Conservation (phyloP, 148 eudicot genomes). For the Cornus kousa region DNA sequence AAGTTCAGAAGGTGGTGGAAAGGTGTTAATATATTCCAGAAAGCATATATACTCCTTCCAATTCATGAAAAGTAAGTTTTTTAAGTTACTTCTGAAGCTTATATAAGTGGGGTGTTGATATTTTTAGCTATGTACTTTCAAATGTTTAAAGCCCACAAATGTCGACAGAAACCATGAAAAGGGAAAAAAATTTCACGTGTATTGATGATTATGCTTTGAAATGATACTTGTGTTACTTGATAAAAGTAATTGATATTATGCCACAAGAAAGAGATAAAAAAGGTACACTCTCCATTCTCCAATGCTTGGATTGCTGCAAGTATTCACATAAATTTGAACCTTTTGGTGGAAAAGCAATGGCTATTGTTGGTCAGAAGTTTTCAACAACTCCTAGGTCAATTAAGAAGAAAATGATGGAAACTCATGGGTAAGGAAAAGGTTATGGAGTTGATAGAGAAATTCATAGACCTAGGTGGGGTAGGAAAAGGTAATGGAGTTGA, state of each 20-base stretch:
- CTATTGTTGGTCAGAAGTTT: too few relatives aligned
- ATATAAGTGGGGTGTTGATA: not conserved
- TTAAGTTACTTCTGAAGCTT: conserved; percentile 4
- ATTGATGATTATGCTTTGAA: conserved; percentile 2
- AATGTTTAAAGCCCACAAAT: not conserved
- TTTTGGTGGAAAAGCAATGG: too few relatives aligned
- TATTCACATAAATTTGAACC: too few relatives aligned
- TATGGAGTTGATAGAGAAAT: too few relatives aligned
- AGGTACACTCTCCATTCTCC: not conserved
- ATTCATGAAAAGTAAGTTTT: conserved; percentile 76
- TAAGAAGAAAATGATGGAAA: too few relatives aligned
- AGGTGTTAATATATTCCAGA: conserved; percentile 85
- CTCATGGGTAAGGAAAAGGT: too few relatives aligned
- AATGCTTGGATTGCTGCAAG: not conserved
- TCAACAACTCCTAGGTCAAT: too few relatives aligned
- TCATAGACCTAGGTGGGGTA: too few relatives aligned
- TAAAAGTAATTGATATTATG: not conserved
- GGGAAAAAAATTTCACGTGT: not conserved
- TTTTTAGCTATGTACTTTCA: too few relatives aligned
- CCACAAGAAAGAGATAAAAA: not conserved
- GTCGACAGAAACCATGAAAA: not conserved
- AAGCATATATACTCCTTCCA: conserved; percentile 88
- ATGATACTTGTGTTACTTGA: not conserved
- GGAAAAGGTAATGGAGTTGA: too few relatives aligned
- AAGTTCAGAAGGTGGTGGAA: conserved; percentile 98